A percentile compares a stretch with the other conserved stretches of the same genome.
phyloP scores from a whole-genome alignment of 1,284 basidiomycete genomes.

The Marasmius sp. region DNA sequence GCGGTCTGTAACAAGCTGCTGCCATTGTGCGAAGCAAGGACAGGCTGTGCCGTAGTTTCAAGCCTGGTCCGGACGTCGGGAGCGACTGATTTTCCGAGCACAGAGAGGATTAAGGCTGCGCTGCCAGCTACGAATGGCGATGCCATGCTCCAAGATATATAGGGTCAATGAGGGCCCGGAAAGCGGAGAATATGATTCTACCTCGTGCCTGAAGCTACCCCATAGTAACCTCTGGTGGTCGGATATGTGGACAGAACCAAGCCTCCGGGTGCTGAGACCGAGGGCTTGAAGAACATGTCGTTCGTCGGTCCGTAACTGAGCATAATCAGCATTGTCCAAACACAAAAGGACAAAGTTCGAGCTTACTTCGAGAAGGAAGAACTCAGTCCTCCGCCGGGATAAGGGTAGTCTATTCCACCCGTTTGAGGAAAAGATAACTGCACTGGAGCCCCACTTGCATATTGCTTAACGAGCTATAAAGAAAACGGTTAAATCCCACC shows the following conservation, averaged over 20 bases:
- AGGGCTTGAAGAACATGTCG: conserved; percentile 17
- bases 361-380: conserved; percentile 33
- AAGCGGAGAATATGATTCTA: not conserved
- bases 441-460: conserved; percentile 16
- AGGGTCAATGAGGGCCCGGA: not conserved
- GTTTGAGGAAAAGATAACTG: conserved; percentile 40
- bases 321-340: not conserved
- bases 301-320: conserved; percentile 13
- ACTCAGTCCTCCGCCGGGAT: conserved; percentile 42
- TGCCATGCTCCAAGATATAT: conserved; percentile 33
- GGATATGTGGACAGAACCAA: conserved; percentile 46
- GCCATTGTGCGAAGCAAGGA: conserved; percentile 37
- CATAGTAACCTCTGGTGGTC: conserved; percentile 34
- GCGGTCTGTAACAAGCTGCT: conserved; percentile 45
- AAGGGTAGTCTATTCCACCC: conserved; percentile 21
- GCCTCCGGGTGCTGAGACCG: conserved; percentile 15
- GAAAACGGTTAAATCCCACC: not conserved
- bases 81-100: conserved; percentile 34
- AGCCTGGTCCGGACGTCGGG: conserved; percentile 37
- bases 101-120: conserved; percentile 49
- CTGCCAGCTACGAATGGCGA: conserved; percentile 53
- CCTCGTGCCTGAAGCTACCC: conserved; percentile 38
- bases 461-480: conserved; percentile 20
- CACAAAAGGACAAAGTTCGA: not conserved
- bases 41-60: conserved; percentile 43